These are phyloP conservation scores for Neobulgaria alba DNA, from an alignment of 2,329 filamentous ascomycete genomes.

Conservation along the genomic window DNA sequence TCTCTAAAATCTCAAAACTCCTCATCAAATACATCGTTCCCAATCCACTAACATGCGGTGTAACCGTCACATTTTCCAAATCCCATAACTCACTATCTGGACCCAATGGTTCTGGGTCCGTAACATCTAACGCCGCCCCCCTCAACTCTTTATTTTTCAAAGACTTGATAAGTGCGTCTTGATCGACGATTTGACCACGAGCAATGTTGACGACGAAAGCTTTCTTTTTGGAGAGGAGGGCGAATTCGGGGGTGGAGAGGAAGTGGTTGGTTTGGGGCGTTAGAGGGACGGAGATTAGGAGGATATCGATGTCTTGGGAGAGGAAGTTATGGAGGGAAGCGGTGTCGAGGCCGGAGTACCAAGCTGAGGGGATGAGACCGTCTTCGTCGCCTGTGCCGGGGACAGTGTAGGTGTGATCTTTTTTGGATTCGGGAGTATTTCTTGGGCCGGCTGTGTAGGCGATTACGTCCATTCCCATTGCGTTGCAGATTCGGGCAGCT, in stretches of 20 bases:
- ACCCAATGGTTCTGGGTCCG: constrained; percentile 59
- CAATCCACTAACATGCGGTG: constrained; percentile 53
- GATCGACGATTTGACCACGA: constrained; percentile 52
- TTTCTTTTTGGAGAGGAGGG: constrained; percentile 30
- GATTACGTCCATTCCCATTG: constrained; percentile 54
- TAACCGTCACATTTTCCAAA: constrained; percentile 51
- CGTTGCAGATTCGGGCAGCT: constrained; percentile 40
- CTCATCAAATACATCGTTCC: constrained; percentile 47
- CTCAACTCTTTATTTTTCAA: constrained; percentile 41
- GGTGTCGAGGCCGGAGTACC: constrained; percentile 31
- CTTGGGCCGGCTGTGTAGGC: constrained; percentile 57
- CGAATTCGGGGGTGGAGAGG: constrained; percentile 34
- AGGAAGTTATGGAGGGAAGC: constrained; percentile 29
- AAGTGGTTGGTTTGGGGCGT: constrained; percentile 30
- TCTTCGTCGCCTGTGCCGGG: constrained; percentile 44
- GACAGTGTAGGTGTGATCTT: constrained; percentile 53
- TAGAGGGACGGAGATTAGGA: constrained; percentile 31
- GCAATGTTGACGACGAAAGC: constrained; percentile 57
- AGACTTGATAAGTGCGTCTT: constrained; percentile 47
- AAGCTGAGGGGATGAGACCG: constrained; percentile 29
- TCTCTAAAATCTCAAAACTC: constrained; percentile 46
- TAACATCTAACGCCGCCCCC: constrained; percentile 59
- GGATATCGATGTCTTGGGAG: constrained; percentile 30
- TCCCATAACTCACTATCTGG: constrained; percentile 53
- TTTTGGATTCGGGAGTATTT: constrained; percentile 45